phyloP scores from a whole-genome alignment of 768 basidiomycete species.

The Pleurotus giganteus region DNA sequence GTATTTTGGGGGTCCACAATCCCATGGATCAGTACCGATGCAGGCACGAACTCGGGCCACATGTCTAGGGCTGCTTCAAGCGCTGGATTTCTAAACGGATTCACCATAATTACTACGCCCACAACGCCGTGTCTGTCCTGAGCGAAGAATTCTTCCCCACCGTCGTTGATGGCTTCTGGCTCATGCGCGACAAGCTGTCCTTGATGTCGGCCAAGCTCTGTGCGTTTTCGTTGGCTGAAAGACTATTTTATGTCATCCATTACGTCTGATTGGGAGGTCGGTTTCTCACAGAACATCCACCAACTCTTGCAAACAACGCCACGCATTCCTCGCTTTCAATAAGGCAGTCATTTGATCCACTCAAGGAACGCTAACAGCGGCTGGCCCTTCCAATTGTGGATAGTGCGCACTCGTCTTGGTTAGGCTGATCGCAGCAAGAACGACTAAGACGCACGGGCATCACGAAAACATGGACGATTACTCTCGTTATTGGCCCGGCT shows the following conservation, averaged over 20 bases:
- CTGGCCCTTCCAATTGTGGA: neutral
- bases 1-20: neutral
- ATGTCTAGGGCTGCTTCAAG: neutral
- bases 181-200: too few relatives aligned
- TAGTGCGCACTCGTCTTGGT: slow-evolving; percentile 5
- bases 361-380: neutral
- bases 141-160: too few relatives aligned
- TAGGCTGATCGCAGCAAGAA: neutral
- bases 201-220: neutral
- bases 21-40: neutral
- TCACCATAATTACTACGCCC: neutral
- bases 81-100: too few relatives aligned
- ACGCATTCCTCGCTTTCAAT: neutral
- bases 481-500: neutral
- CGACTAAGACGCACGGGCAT: neutral
- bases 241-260: neutral
- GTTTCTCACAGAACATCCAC: neutral
- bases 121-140: neutral
- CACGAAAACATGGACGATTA: neutral
- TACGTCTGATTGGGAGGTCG: neutral
- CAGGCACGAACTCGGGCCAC: neutral
- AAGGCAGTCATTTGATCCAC: neutral
- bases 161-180: too few relatives aligned
- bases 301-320: neutral
- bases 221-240: neutral